Percentiles rank a stretch among this genome's conserved stretches.
Evolutionary conservation across 805 yeast genomes (phyloP).

Genomic region (Zygosaccharomyces gambellarensis): DNA sequence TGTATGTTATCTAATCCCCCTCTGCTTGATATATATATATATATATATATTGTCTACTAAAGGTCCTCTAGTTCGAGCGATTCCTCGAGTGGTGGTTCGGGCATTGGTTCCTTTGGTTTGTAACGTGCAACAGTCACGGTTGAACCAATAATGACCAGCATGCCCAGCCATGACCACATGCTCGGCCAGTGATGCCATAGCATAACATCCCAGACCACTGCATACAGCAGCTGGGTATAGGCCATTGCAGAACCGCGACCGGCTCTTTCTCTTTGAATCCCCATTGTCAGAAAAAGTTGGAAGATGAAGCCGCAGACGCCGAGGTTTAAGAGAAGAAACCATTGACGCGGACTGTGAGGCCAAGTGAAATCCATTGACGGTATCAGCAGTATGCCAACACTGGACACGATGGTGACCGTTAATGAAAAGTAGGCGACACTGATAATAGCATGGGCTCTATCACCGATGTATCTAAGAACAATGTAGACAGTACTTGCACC

Average conservation of each 20-base stretch:
- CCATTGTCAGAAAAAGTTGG: constrained; percentile 76
- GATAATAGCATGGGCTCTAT: constrained; percentile 70
- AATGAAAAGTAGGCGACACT: constrained; percentile 75
- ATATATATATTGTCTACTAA: background rate
- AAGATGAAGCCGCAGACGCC: constrained; percentile 78
- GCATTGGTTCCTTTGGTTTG: constrained; percentile 37
- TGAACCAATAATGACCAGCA: constrained; percentile 57
- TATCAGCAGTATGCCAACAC: constrained; percentile 45
- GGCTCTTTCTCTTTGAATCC: constrained; percentile 76
- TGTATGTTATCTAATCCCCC: too few relatives aligned
- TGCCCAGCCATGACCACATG: constrained; percentile 63
- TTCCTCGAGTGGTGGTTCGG: constrained; percentile 8
- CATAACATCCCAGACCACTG: constrained; percentile 66
- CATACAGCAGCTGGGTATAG: constrained; percentile 74
- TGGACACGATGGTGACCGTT: constrained; percentile 51
- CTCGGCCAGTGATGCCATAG: constrained; percentile 75
- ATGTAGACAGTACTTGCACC: constrained; percentile 71
- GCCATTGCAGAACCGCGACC: constrained; percentile 69
- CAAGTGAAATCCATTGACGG: constrained; percentile 57
- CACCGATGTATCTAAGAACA: constrained; percentile 68
- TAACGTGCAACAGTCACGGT: constrained; percentile 56
- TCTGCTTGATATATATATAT: background rate
- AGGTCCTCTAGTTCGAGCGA: constrained; percentile 7
- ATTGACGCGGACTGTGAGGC: constrained; percentile 60
- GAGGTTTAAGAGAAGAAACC: constrained; percentile 55